These are phyloP conservation scores for Deinandra increscens DNA, from an alignment of 129 eudicot species.

Conservation along the genomic window DNA sequence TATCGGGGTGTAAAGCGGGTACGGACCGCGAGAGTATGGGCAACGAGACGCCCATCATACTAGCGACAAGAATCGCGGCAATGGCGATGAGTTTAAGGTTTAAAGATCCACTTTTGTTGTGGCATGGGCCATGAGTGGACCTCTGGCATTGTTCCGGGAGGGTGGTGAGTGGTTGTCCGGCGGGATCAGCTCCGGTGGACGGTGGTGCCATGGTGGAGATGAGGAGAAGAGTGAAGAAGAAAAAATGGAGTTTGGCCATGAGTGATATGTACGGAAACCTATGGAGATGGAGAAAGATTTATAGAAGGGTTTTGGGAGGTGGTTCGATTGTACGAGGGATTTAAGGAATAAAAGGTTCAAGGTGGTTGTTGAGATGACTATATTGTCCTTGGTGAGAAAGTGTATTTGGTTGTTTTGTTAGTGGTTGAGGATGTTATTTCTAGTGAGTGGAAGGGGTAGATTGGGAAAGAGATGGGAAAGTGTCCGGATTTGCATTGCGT, in stretches of 20 bases:
- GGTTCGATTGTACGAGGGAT: background rate
- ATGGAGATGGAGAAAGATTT: background rate
- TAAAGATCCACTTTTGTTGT: constrained; percentile 33
- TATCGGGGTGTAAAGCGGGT: constrained; percentile 48
- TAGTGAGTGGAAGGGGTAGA: background rate
- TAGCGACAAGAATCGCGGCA: constrained; percentile 36
- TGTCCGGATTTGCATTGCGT: constrained; percentile 19
- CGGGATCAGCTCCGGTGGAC: constrained; percentile 9
- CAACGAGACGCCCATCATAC: constrained; percentile 45
- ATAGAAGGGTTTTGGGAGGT: constrained; percentile 10
- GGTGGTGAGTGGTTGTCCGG: constrained; percentile 2
- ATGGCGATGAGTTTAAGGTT: constrained; percentile 49
- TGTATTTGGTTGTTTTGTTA: background rate
- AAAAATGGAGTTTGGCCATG: constrained; percentile 11
- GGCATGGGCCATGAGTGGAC: constrained; percentile 38
- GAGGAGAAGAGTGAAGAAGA: constrained; percentile 26
- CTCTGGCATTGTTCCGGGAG: constrained; percentile 31
- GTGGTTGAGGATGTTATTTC: constrained; percentile 1
- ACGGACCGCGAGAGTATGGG: constrained; percentile 38
- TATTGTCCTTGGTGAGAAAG: background rate
- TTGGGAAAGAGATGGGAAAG: constrained; percentile 5
- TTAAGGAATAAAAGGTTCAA: constrained; percentile 19
- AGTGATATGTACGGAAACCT: background rate
- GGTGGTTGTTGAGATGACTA: constrained; percentile 10
- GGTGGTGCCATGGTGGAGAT: constrained; percentile 23